Evolutionary conservation across 768 basidiomycete genomes (phyloP), one percentile per base, ranked within the genome.

Genomic region (Dendrothele bispora): DNA sequence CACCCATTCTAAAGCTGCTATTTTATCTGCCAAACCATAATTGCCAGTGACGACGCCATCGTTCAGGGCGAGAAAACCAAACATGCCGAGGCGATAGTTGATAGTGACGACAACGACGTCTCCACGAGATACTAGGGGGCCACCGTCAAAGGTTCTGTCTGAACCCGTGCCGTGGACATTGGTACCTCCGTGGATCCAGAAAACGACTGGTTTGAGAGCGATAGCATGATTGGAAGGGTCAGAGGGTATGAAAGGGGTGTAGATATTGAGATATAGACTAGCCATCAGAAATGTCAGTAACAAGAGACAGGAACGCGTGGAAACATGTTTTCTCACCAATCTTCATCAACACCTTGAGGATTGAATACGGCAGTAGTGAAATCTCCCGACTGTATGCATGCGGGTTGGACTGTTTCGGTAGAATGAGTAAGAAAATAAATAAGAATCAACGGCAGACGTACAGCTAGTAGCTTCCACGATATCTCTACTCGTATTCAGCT

Each of bases 1-100:
- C 3, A 77, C 68, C 77, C 75, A 77, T 18, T 71, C 59, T 3
- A 77, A 61, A 7, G 75, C 74, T 4, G 59, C 51, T 17, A 68
- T 50, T 53, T 72, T 66, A 56, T 76, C 74, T 2, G 67, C 67
- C 24, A 74, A 46, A 2, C 69, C 74, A 40, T 64, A 70, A 59
- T 74, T 74, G 14, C 70, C 67, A 44, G 67, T 66, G 48, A 63
- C 65, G 39, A 59, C 49, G 15, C 63, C 60, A 44, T 70, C 67
- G 35, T 61, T 53, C 26, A 70, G 55, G 7, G 65, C 65, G 26
- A 72, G 64, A 55, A 68, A 72, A 32, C 70, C 70, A 25, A 71
- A 61, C 25, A 64, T 66, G 26, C 62, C 64, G 24, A 71, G 56
- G 7, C 71, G 67, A 53, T 74, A 72, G 60, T 74, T 69, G 50